Evolutionary conservation across 2,329 filamentous ascomycete genomes (phyloP).

Genomic region (Talaromyces sp.): DNA sequence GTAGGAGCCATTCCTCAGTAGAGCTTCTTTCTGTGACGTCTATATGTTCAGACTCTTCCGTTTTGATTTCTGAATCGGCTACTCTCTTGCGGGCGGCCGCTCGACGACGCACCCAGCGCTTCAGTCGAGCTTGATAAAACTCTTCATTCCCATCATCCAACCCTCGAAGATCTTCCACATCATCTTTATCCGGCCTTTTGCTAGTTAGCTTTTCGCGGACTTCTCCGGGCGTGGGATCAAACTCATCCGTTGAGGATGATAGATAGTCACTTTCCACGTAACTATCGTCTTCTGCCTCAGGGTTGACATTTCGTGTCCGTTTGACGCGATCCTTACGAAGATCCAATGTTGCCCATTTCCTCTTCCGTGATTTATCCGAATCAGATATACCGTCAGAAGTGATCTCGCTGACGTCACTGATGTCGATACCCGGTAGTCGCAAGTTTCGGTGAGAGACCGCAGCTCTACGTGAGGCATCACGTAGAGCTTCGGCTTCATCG

Average conservation of each 20-base stretch:
- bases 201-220: conserved; percentile 24
- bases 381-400: conserved; percentile 27
- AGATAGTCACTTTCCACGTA: conserved; percentile 34
- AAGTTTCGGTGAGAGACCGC: conserved; percentile 69
- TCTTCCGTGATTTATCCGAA: conserved; percentile 27
- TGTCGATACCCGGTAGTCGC: conserved; percentile 68
- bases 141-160: conserved; percentile 87
- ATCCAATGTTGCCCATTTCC: conserved; percentile 31
- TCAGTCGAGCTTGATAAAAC: conserved; percentile 71
- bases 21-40: conserved; percentile 43
- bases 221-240: conserved; percentile 33
- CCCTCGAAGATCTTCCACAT: conserved; percentile 56
- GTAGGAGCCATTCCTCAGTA: conserved; percentile 70
- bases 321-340: conserved; percentile 5
- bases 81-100: conserved; percentile 56
- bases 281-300: conserved; percentile 32
- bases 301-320: conserved; percentile 14
- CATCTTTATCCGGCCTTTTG: conserved; percentile 31
- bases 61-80: conserved; percentile 28
- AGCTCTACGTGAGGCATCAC: conserved; percentile 36
- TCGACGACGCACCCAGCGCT: conserved; percentile 68
- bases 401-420: conserved; percentile 42
- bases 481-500: conserved; percentile 49
- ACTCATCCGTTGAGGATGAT: conserved; percentile 35
- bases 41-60: conserved; percentile 23